phyloP scores from a whole-genome alignment of 352 stramenopile genomes.

The Blastocystis sp. region DNA sequence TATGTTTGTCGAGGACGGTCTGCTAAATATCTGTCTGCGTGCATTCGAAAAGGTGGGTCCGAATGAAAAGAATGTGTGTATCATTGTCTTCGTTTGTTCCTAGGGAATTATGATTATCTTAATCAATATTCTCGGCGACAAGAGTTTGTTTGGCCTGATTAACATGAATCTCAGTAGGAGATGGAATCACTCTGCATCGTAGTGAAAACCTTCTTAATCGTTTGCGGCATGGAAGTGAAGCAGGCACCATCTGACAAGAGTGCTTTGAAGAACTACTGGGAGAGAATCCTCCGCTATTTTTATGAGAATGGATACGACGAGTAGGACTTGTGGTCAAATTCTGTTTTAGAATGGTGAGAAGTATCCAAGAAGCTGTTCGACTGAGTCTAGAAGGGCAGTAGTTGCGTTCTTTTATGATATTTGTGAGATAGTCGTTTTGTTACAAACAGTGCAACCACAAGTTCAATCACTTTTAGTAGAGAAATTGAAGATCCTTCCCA shows the following conservation, averaged over 20 bases:
- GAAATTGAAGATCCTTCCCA: neutral
- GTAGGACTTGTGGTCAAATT: neutral
- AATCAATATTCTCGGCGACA: constrained; percentile 1
- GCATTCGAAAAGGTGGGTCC: neutral
- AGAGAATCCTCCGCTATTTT: neutral
- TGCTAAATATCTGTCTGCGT: neutral
- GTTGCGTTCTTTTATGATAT: neutral
- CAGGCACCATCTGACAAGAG: neutral
- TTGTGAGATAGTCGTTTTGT: constrained; percentile 6
- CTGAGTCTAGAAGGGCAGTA: neutral
- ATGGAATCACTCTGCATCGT: neutral
- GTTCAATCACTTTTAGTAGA: neutral
- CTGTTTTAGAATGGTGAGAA: neutral
- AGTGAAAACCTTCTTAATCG: too few species aligned
- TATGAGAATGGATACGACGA: neutral
- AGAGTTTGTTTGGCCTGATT: too few species aligned
- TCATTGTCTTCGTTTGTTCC: neutral
- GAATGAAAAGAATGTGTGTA: constrained; percentile 5
- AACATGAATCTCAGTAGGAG: neutral
- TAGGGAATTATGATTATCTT: constrained; percentile 43
- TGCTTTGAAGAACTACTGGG: neutral
- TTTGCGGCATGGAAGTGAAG: neutral
- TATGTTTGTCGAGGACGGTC: neutral
- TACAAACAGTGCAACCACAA: neutral
- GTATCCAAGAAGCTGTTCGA: neutral